Percentiles rank a stretch among this genome's conserved stretches.
Evolutionary conservation across 176 grass and related monocot species (phyloP).

Genomic region (Saccharum spontaneum): DNA sequence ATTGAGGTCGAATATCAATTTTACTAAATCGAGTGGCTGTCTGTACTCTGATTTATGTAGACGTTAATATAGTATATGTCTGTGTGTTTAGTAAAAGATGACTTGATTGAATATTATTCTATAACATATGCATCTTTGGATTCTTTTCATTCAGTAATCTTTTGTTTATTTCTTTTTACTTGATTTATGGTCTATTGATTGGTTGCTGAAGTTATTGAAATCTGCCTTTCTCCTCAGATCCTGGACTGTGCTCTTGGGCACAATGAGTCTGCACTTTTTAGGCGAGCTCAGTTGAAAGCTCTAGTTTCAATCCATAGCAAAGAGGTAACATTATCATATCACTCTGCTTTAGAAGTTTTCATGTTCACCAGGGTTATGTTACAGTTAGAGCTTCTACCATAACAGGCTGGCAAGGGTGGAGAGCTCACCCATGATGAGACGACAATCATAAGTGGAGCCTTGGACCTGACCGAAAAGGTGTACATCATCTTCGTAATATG

Average conservation of each 20-base stretch:
- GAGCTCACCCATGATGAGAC: constrained; percentile 99
- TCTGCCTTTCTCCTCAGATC: constrained; percentile 52
- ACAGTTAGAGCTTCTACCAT: constrained; percentile 31
- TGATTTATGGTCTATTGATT: constrained; percentile 11
- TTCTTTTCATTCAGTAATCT: neutral
- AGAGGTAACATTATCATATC: constrained; percentile 65
- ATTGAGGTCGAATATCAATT: neutral
- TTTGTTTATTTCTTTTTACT: constrained; percentile 29
- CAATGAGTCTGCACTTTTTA: constrained; percentile 99
- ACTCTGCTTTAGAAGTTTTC: constrained; percentile 14
- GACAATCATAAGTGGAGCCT: constrained; percentile 98
- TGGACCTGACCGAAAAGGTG: constrained; percentile 99
- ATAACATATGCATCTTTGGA: constrained; percentile 7
- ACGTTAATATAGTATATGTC: neutral
- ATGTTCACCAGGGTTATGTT: constrained; percentile 1
- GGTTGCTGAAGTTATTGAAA: constrained; percentile 34
- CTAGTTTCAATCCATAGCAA: constrained; percentile 98
- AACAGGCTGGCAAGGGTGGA: constrained; percentile 96
- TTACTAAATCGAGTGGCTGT: neutral
- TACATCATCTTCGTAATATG: constrained; percentile 1
- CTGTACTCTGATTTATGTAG: neutral
- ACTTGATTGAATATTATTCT: constrained; percentile 31
- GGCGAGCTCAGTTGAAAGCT: constrained; percentile 95
- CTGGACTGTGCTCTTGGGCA: constrained; percentile 98
- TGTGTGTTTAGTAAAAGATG: neutral